phyloP scores from a whole-genome alignment of 2,329 filamentous ascomycete genomes.

The Penicillium sp. region DNA sequence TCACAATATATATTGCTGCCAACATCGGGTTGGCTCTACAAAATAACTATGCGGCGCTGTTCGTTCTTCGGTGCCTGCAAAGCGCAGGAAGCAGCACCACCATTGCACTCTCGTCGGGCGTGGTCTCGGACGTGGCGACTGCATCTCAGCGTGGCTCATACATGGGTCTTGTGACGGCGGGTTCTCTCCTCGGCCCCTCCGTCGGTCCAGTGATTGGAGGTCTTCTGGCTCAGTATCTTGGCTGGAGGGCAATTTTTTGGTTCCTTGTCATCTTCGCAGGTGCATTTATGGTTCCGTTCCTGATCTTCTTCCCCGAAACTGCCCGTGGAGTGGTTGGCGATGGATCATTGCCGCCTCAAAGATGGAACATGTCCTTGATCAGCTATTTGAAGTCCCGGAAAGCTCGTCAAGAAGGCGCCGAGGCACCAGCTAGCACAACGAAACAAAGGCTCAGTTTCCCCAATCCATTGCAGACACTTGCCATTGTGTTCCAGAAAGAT shows the following conservation, averaged over 20 bases:
- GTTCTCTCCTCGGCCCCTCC: constrained; percentile 24
- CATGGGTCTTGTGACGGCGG: constrained; percentile 27
- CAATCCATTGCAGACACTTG: constrained; percentile 40
- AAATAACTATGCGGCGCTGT: constrained; percentile 26
- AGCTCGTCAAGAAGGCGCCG: constrained; percentile 10
- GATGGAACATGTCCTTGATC: constrained; percentile 38
- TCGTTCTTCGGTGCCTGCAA: constrained; percentile 33
- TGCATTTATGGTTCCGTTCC: constrained; percentile 13
- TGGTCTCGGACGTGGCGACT: constrained; percentile 36
- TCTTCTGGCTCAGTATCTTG: constrained; percentile 21
- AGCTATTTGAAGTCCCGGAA: constrained; percentile 29
- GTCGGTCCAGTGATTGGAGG: constrained; percentile 34
- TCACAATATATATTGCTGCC: constrained; percentile 47
- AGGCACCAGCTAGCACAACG: constrained; percentile 3
- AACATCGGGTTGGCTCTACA: constrained; percentile 42
- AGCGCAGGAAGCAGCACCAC: constrained; percentile 29
- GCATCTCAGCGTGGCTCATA: constrained; percentile 32
- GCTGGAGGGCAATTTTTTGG: constrained; percentile 35
- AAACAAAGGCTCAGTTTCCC: constrained; percentile 30
- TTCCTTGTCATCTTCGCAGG: constrained; percentile 29
- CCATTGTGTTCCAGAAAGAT: constrained; percentile 35
- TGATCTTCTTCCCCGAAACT: constrained; percentile 34
- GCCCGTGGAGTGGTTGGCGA: constrained; percentile 31
- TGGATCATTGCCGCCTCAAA: constrained; percentile 31
- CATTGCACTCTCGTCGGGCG: constrained; percentile 29